A percentile compares a stretch with the other conserved stretches of the same genome.
phyloP scores from a whole-genome alignment of 1,284 basidiomycete genomes.

The Cryptococcus sp. region DNA sequence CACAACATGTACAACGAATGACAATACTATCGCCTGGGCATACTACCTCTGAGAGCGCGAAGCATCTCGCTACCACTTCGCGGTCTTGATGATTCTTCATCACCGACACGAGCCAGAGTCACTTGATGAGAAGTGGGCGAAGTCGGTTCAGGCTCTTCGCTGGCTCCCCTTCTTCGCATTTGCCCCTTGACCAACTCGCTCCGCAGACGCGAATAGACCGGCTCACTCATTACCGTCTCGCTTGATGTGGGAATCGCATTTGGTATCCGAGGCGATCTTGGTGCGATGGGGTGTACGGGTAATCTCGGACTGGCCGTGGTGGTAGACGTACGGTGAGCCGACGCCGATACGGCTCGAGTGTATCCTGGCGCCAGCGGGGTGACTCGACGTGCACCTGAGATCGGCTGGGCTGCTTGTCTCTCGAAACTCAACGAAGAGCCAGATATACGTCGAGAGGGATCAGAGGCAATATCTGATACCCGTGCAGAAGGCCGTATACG shows the following conservation, averaged over 20 bases:
- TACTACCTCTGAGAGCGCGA: constrained; percentile 22
- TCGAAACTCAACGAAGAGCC: no score
- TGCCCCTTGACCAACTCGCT: constrained; percentile 31
- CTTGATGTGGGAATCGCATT: neutral
- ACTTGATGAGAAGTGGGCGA: no score
- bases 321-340: no score
- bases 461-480: no score
- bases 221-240: constrained; percentile 37
- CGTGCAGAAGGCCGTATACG: constrained; percentile 21
- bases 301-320: no score
- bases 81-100: no score
- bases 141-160: constrained; percentile 25
- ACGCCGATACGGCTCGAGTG: no score
- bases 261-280: no score
- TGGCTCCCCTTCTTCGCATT: constrained; percentile 23
- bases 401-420: no score
- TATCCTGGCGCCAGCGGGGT: constrained; percentile 1
- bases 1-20: neutral
- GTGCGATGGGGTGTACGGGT: no score
- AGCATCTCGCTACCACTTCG: constrained; percentile 27
- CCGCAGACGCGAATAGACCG: constrained; percentile 40
- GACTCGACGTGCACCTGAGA: constrained; percentile 3
- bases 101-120: no score
- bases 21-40: constrained; percentile 14
- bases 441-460: no score